Base-by-base conservation (phyloP, 176 grass and related monocot species). In the Triticum dicoccoides region DNA sequence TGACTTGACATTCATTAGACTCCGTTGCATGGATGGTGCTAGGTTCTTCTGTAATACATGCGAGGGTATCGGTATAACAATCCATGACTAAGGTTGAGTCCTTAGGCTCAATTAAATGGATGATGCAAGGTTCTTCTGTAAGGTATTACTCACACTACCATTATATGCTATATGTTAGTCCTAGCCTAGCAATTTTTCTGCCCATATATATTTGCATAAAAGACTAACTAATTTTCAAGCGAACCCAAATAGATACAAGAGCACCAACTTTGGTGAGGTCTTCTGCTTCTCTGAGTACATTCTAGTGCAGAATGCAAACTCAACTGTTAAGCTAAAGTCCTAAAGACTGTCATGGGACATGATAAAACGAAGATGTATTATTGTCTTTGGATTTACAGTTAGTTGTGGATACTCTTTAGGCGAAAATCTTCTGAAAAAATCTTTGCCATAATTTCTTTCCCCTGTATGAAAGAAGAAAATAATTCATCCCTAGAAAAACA, bases 401-500 rank as follows among this genome's bases (percentile, higher is more conserved):
- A 87, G 73, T 45, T 79, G 39, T 87, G 42, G 91, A 89, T 98
- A 98, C 96, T 94, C 84, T 65, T 90, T 95, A 35, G 90, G 82
- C 59, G 93, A 95, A 85, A 95, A 94, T 72, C 82, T 68, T 84
- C 83, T 87, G 2, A 59, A 18, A 2, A 52, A 25, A 9, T 86
- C 63, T 54, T 87, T 81, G 52, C 17, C 76, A 64, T 83, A 54
- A 51, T 84, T 91, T 74, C 56, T 87, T 58, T 82, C 27, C 84
- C 83, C 92, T 93, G 76, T 80, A 69, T 6, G 13, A 87, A 34
- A 88, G 7, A 73, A 39, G 38, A 63, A 27, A 84, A 79, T 20
- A 86, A 29, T 69, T 82, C 63, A 84, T 49, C 24, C 39, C 3
- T 47, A 84, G 8, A 0, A 13, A 27, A 8, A 80, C 58, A 61